phyloP scores from a whole-genome alignment of 23 red algal genomes.

The Pyropia yezoensis region DNA sequence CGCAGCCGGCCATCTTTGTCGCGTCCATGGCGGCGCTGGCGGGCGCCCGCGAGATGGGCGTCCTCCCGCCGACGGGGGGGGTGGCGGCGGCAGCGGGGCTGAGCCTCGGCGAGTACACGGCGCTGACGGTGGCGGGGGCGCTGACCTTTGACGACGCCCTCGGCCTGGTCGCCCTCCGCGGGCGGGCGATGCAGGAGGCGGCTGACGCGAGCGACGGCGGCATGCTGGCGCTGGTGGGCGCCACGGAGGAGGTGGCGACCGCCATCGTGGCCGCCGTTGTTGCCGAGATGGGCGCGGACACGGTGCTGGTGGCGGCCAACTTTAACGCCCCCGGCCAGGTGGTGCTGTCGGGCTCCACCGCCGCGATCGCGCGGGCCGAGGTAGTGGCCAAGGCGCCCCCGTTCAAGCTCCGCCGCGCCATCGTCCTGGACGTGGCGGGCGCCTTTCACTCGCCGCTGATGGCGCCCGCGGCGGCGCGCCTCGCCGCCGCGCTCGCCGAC shows the following conservation, averaged over 20 bases:
- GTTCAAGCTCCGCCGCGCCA: constrained; percentile 48
- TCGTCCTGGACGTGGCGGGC: constrained; percentile 68
- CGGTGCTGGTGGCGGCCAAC: constrained; percentile 89
- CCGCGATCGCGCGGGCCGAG: constrained; percentile 55
- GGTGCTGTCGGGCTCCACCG: constrained; percentile 70
- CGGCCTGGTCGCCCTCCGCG: constrained; percentile 75
- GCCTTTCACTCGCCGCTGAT: constrained; percentile 98
- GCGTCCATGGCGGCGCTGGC: constrained; percentile 73
- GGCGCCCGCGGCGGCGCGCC: constrained; percentile 62
- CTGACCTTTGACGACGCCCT: constrained; percentile 83
- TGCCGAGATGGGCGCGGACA: not conserved
- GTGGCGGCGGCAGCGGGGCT: constrained; percentile 46
- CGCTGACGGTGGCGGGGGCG: constrained; percentile 63
- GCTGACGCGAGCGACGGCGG: constrained; percentile 71
- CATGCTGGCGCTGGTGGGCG: constrained; percentile 88
- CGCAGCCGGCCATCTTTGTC: constrained; percentile 93
- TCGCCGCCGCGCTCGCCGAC: constrained; percentile 44
- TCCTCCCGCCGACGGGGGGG: not conserved
- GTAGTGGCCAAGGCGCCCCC: constrained; percentile 34
- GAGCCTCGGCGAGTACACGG: constrained; percentile 95
- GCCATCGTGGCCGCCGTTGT: constrained; percentile 22
- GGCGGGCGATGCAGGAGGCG: constrained; percentile 89
- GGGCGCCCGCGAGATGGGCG: constrained; percentile 19
- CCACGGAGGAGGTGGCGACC: constrained; percentile 21
- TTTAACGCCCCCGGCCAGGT: constrained; percentile 95